Evolutionary conservation across 176 grass and related monocot genomes (phyloP).

Genomic region (Tuctoria greenei): DNA sequence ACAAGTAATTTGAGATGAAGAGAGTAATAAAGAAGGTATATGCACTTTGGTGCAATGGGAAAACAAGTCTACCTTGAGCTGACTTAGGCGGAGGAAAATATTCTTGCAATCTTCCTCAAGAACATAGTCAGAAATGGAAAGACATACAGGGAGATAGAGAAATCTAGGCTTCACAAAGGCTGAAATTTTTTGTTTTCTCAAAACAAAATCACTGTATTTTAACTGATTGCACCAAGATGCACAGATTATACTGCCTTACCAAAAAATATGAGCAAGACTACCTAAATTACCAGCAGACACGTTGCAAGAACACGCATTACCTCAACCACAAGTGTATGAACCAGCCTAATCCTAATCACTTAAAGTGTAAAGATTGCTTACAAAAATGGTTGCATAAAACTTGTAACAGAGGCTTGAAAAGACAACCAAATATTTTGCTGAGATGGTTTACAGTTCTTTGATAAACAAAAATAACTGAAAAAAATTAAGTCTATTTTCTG

Average conservation of each 20-base stretch:
- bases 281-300: conserved; percentile 30
- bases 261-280: conserved; percentile 4
- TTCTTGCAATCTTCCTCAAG: neutral
- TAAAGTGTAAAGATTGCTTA: neutral
- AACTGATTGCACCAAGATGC: conserved; percentile 26
- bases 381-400: neutral
- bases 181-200: conserved; percentile 8
- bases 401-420: neutral
- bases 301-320: conserved; percentile 3
- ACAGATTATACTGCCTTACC: neutral
- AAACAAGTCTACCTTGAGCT: conserved; percentile 6
- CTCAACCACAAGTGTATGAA: conserved; percentile 1
- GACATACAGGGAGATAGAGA: conserved; percentile 26
- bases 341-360: conserved; percentile 2
- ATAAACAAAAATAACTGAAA: conserved; percentile 6
- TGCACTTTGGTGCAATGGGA: conserved; percentile 12
- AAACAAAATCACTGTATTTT: conserved; percentile 11
- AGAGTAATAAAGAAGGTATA: conserved; percentile 4
- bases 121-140: conserved; percentile 13
- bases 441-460: conserved; percentile 16
- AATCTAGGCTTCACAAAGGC: conserved; percentile 18
- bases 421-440: neutral
- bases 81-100: conserved; percentile 8
- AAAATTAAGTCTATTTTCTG: neutral
- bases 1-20: no score